Conservation (phyloP, 371 early-diverging fungal species). For the Syncephalastrum racemosum region DNA sequence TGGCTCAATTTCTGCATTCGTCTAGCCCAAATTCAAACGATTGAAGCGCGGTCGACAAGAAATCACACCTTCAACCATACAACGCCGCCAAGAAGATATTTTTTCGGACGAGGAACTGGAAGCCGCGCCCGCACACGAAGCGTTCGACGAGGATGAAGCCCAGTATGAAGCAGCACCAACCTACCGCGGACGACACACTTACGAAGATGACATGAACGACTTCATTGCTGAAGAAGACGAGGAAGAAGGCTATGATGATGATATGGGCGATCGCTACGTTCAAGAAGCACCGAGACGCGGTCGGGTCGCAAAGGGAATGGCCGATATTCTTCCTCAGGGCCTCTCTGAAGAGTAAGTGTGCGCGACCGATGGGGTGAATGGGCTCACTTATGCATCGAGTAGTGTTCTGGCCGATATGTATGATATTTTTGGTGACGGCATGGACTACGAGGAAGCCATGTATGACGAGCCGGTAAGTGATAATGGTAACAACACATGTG, state of each 20-base stretch:
- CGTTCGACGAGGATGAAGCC: constrained; percentile 55
- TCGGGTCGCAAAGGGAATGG: constrained; percentile 37
- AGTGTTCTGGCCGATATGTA: constrained; percentile 83
- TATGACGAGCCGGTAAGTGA: constrained; percentile 35
- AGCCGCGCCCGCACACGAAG: constrained; percentile 23
- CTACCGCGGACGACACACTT: constrained; percentile 43
- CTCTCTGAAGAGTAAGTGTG: constrained; percentile 40
- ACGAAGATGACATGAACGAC: constrained; percentile 60
- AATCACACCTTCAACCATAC: not conserved
- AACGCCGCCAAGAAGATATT: constrained; percentile 40
- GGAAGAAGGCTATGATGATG: constrained; percentile 47
- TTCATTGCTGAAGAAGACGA: constrained; percentile 76
- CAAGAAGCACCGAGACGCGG: constrained; percentile 25
- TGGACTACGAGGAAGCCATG: constrained; percentile 87
- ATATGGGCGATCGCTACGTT: constrained; percentile 26
- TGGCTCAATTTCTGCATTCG: not conserved
- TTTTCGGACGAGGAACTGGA: constrained; percentile 61
- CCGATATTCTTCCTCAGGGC: constrained; percentile 45
- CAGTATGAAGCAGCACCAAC: constrained; percentile 35
- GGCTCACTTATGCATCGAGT: constrained; percentile 4
- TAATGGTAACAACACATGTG: not conserved
- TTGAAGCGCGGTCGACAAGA: constrained; percentile 69
- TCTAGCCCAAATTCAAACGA: constrained; percentile 63
- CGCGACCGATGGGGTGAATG: not conserved
- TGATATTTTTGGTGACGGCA: constrained; percentile 91